Percentiles rank a stretch among this genome's conserved stretches.
These are phyloP conservation scores for Pythium insidiosum DNA, from an alignment of 352 stramenopile species.

Conservation along the genomic window DNA sequence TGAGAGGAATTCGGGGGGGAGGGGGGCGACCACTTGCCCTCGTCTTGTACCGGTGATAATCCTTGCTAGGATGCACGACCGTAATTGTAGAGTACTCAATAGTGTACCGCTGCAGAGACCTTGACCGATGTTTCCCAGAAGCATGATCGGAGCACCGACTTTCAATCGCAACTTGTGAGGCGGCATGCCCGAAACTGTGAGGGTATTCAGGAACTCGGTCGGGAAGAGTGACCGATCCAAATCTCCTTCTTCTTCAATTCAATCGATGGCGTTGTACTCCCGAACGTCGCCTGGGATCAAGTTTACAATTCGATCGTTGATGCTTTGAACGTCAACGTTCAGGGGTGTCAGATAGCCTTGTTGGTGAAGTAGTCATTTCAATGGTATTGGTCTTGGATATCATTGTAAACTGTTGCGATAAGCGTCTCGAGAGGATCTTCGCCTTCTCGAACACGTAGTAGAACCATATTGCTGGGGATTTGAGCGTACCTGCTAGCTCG, in stretches of 20 bases:
- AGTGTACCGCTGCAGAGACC: slow-evolving; percentile 20
- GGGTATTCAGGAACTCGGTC: slow-evolving; percentile 2
- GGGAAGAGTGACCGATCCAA: background rate
- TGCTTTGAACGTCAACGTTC: background rate
- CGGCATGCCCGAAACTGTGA: slow-evolving; percentile 14
- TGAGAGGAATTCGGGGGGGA: slow-evolving; percentile 10
- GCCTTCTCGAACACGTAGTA: background rate
- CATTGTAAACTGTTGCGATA: background rate
- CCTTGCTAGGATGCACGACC: slow-evolving; percentile 9
- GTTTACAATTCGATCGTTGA: slow-evolving; percentile 2
- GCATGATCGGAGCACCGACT: slow-evolving; percentile 13
- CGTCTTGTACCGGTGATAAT: slow-evolving; percentile 14
- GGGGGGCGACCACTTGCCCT: slow-evolving; percentile 8
- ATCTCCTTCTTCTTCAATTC: background rate
- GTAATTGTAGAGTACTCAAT: slow-evolving; percentile 11
- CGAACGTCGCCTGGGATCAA: background rate
- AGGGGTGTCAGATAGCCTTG: background rate
- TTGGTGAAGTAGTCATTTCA: slow-evolving; percentile 1
- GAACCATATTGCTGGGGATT: background rate
- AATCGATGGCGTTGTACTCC: background rate
- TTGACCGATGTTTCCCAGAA: slow-evolving; percentile 21
- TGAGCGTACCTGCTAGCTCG: background rate
- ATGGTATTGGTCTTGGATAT: background rate
- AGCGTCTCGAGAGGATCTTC: background rate
- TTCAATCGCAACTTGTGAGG: slow-evolving; percentile 16